These are phyloP conservation scores for Hammondia hammondi DNA, from an alignment of 169 alveolate species.

Conservation along the genomic window DNA sequence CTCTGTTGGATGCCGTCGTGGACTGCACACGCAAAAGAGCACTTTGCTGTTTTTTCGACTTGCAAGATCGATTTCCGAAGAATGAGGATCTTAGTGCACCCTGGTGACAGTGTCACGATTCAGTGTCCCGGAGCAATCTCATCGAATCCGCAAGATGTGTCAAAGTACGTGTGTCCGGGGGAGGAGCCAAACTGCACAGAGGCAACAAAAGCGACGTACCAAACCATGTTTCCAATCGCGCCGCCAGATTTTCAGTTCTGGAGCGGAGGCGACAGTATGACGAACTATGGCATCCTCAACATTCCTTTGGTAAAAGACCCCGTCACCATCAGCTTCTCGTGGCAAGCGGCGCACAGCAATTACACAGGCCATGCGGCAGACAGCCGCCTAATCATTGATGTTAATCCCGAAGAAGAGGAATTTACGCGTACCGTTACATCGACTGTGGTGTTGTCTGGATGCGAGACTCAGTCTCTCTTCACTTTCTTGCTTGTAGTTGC, in stretches of 20 bases:
- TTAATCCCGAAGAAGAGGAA: no score
- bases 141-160: neutral
- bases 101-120: neutral
- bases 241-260: conserved; percentile 11
- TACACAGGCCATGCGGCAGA: no score
- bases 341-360: neutral
- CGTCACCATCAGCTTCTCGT: neutral
- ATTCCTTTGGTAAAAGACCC: neutral
- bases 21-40: neutral
- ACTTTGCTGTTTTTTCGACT: neutral
- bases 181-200: neutral
- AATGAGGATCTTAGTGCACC: neutral
- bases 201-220: neutral
- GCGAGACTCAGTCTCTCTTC: no score
- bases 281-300: neutral
- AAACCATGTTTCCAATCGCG: neutral
- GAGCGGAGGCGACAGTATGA: neutral
- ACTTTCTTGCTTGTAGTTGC: no score
- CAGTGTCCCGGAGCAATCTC: neutral
- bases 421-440: no score
- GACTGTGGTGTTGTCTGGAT: no score
- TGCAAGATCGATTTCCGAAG: neutral
- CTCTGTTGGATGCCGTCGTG: neutral
- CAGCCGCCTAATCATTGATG: no score
- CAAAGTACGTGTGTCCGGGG: neutral